phyloP scores from a whole-genome alignment of 106 monocot genomes.

The Allium sativum region DNA sequence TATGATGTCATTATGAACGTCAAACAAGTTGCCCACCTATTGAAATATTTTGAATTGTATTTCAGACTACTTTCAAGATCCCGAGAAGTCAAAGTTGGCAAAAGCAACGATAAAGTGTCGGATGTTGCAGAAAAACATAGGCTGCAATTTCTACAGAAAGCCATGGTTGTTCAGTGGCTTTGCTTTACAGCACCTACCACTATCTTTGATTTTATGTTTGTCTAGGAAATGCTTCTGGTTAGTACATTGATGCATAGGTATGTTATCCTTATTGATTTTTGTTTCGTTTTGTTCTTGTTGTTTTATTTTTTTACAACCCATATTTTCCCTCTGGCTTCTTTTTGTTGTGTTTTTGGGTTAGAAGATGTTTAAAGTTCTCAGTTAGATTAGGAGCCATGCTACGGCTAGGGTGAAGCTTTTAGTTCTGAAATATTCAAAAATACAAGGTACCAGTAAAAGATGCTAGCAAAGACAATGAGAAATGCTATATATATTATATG shows the following conservation, averaged over 20 bases:
- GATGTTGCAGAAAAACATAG: slow-evolving; percentile 81
- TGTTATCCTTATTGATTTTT: background rate
- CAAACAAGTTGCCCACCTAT: too few species aligned
- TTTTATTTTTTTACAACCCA: background rate
- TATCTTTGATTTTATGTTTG: slow-evolving; percentile 40
- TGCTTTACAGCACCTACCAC: slow-evolving; percentile 95
- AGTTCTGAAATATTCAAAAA: too few species aligned
- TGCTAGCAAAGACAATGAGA: too few species aligned
- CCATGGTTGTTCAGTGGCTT: slow-evolving; percentile 94
- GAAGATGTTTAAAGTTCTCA: too few species aligned
- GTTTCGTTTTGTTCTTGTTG: too few species aligned
- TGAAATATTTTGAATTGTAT: too few species aligned
- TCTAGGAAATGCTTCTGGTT: slow-evolving; percentile 77
- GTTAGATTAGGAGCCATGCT: too few species aligned
- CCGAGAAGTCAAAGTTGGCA: slow-evolving; percentile 41
- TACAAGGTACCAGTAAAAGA: too few species aligned
- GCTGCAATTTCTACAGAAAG: slow-evolving; percentile 80
- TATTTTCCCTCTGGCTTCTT: background rate
- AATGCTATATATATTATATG: too few species aligned
- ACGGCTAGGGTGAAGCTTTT: too few species aligned
- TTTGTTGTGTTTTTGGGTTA: too few species aligned
- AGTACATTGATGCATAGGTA: slow-evolving; percentile 87
- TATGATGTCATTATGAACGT: background rate
- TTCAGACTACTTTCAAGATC: slow-evolving; percentile 87
- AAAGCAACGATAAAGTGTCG: slow-evolving; percentile 35